Evolutionary conservation across 2,329 filamentous ascomycete genomes (phyloP), one percentile per base, ranked within the genome.

Genomic region (Drechslera avenae): DNA sequence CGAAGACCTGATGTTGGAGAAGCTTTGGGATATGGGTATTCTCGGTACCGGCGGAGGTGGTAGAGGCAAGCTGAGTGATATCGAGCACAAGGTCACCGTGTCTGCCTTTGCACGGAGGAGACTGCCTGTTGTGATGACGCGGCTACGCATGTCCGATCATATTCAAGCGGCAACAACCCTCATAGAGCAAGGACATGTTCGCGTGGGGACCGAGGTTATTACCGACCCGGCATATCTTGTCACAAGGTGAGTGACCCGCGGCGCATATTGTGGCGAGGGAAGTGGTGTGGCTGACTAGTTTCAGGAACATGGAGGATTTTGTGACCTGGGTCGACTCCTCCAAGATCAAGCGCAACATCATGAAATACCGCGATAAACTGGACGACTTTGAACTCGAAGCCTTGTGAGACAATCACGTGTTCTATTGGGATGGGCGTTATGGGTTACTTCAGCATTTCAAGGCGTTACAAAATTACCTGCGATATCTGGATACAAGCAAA

Each of bases 321-420:
- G 89, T 97, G 14, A 97, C 93, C 0, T 97, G 93, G 93, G 88
- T 93, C 8, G 90, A 95, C 66, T 91, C 90, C 53, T 95, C 90
- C 75, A 97, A 97, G 88, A 92, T 97, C 74, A 96, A 96, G 87
- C 84, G 89, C 71, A 94, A 91, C 71, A 96, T 97, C 59, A 87
- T 96, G 84, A 90, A 90, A 76, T 97, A 97, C 73, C 86, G 91
- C 64, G 91, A 97, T 75, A 90, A 96, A 79, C 76, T 97, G 76
- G 93, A 97, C 76, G 93, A 97, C 76, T 97, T 96, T 69, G 93
- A 97, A 78, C 78, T 97, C 40, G 71, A 71, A 35, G 62, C 66
- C 16, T 44, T 72, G 34, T 73, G 55, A 44, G 39, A 21, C 14
- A 3, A 3, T 0, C 3, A 9, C 2, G 1, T 28, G 18, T 37